Base-by-base conservation (phyloP, 106 monocot species). In the Phalaenopsis equestris region DNA sequence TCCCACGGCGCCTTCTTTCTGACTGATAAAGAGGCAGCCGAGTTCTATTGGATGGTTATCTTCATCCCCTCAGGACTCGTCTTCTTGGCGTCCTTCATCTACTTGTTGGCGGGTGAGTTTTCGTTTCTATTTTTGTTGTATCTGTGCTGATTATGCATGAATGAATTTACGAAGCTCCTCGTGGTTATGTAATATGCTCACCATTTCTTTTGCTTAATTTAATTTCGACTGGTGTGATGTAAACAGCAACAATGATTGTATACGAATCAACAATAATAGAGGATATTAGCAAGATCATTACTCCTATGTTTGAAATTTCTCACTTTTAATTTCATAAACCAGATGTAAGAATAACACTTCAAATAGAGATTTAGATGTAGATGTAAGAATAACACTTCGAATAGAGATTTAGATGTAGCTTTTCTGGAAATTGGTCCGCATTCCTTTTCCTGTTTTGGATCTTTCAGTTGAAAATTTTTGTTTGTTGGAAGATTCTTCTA, bases 41-140 rank as follows among this genome's bases (percentile, higher is more conserved):
- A 92, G 72, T 99, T 90, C 67, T 99, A 91, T 76, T 94, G 98
- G 94, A 85, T 99, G 90, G 98, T 94, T 12, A 89, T 94, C 49
- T 94, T 99, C 80, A 37, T 92, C 3, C 98, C 98, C 0, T 93
- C 94, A 2, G 86, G 77, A 1, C 70, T 99, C 75, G 80, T 94
- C 10, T 99, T 94, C 85, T 81, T 83, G 24, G 85, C 77, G 17
- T 99, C 98, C 0, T 78, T 56, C 4, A 79, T 87, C 14, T 99
- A 94, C 55, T 84, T 99, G 41, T 48, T 94, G 4, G 75, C 98
- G 14, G 98, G 94, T 92, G 81, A 89, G 89, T 41, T 41, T 42
- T 48, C 7, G 12, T 52, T 36, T 30, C 42, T 9, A 3, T 56
- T 67, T 41, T 19, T 67, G 19, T 48, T 38, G 23, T 6, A 48